A percentile compares a stretch with the other conserved stretches of the same genome.
Conservation (phyloP, 2,329 filamentous ascomycete species). For the Fusarium globosum region DNA sequence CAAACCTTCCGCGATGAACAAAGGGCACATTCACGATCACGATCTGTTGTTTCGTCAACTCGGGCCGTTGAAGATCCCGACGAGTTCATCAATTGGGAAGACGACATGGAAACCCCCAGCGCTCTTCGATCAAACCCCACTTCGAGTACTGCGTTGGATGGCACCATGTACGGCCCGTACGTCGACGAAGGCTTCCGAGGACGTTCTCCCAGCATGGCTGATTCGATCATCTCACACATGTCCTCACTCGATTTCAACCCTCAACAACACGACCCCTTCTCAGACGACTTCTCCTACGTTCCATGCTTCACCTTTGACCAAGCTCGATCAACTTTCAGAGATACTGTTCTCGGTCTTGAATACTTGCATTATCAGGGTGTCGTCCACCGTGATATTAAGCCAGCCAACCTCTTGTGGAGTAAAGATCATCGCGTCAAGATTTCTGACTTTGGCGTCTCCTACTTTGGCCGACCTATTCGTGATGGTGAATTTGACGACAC, state of each 20-base stretch:
- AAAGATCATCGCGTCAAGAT: slow-evolving; percentile 91
- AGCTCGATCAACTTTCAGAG: slow-evolving; percentile 86
- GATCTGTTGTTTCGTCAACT: slow-evolving; percentile 58
- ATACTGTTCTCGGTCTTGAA: slow-evolving; percentile 92
- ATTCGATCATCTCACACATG: slow-evolving; percentile 78
- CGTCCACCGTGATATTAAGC: slow-evolving; percentile 86
- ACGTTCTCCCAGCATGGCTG: slow-evolving; percentile 83
- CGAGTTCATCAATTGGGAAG: slow-evolving; percentile 54
- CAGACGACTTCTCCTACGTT: slow-evolving; percentile 92
- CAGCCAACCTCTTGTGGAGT: slow-evolving; percentile 90
- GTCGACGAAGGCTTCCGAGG: slow-evolving; percentile 68
- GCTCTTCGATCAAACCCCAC: slow-evolving; percentile 64
- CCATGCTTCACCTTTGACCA: slow-evolving; percentile 90
- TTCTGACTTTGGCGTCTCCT: slow-evolving; percentile 98
- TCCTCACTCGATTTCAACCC: slow-evolving; percentile 71
- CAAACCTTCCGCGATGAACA: slow-evolving; percentile 57
- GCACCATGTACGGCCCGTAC: slow-evolving; percentile 81
- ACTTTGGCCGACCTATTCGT: slow-evolving; percentile 87
- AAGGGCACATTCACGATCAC: slow-evolving; percentile 59
- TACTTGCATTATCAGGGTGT: slow-evolving; percentile 92
- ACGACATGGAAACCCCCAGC: slow-evolving; percentile 65
- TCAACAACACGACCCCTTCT: slow-evolving; percentile 72
- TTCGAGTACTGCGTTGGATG: slow-evolving; percentile 73
- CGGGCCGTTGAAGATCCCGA: slow-evolving; percentile 50
- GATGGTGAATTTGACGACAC: slow-evolving; percentile 83